Evolutionary conservation across 495 filamentous ascomycete species (phyloP).

Genomic region (Penicillium herquei): DNA sequence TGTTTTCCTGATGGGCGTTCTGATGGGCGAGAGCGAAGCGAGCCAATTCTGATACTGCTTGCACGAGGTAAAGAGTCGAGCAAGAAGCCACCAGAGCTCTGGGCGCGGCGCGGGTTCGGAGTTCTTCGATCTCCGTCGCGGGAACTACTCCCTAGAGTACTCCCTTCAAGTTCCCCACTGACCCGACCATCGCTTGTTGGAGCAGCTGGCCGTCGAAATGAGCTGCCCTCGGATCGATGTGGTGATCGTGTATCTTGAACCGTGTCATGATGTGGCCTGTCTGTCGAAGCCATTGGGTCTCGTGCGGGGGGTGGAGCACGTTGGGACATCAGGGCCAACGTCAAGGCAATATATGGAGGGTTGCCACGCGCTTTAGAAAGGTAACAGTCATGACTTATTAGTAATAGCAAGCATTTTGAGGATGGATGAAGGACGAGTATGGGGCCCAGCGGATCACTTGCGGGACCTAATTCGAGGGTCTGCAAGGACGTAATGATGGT

Average conservation of each 20-base stretch:
- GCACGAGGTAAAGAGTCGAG: conserved; percentile 41
- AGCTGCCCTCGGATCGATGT: conserved; percentile 18
- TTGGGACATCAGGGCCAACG: conserved; percentile 26
- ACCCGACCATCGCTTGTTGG: conserved; percentile 33
- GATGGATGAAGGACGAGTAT: neutral
- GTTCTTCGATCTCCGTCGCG: conserved; percentile 34
- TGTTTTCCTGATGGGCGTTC: conserved; percentile 34
- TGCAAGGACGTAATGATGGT: neutral
- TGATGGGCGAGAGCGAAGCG: conserved; percentile 26
- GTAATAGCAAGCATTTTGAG: neutral
- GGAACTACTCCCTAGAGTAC: conserved; percentile 40
- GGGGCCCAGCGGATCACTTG: neutral
- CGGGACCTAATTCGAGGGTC: neutral
- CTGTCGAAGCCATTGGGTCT: conserved; percentile 16
- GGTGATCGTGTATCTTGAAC: conserved; percentile 4
- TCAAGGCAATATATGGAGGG: conserved; percentile 17
- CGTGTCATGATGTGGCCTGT: conserved; percentile 12
- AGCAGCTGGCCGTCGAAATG: conserved; percentile 15
- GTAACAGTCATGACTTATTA: conserved; percentile 22
- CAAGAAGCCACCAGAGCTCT: conserved; percentile 46
- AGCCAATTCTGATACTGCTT: conserved; percentile 24
- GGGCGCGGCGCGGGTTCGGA: conserved; percentile 29
- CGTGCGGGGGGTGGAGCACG: conserved; percentile 14
- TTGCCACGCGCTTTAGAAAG: conserved; percentile 22
- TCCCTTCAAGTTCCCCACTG: conserved; percentile 42